These are phyloP conservation scores for Cryphonectria nitschkei DNA, from an alignment of 2,329 filamentous ascomycete genomes.

Conservation along the genomic window DNA sequence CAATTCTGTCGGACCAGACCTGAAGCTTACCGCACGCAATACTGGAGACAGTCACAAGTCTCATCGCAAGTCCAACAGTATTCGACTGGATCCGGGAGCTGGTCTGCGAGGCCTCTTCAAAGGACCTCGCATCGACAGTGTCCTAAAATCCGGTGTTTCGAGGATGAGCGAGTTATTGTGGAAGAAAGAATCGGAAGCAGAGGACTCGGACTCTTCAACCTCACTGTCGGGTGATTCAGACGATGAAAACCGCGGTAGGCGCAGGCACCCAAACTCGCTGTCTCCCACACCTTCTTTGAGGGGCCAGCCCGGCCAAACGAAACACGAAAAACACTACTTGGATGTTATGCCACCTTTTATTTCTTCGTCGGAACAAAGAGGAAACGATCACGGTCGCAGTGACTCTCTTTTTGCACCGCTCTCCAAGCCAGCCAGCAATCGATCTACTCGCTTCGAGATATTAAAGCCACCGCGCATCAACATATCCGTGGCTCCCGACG, in stretches of 20 bases:
- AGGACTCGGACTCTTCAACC: slow-evolving; percentile 41
- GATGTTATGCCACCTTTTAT: slow-evolving; percentile 57
- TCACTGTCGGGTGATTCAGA: slow-evolving; percentile 56
- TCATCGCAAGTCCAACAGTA: slow-evolving; percentile 53
- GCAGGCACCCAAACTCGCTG: slow-evolving; percentile 33
- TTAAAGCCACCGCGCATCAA: slow-evolving; percentile 56
- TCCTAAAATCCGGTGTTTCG: slow-evolving; percentile 64
- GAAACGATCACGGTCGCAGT: slow-evolving; percentile 29
- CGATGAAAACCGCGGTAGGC: slow-evolving; percentile 46
- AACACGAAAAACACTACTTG: slow-evolving; percentile 50
- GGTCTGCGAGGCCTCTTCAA: slow-evolving; percentile 78
- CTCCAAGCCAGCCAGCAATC: slow-evolving; percentile 43
- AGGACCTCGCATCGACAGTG: slow-evolving; percentile 72
- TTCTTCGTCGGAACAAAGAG: slow-evolving; percentile 37
- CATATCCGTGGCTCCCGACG: slow-evolving; percentile 46
- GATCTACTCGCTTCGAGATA: slow-evolving; percentile 50
- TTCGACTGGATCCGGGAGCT: slow-evolving; percentile 51
- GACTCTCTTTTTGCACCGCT: slow-evolving; percentile 29
- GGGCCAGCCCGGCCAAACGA: slow-evolving; percentile 38
- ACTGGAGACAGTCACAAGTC: slow-evolving; percentile 53
- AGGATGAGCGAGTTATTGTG: slow-evolving; percentile 61
- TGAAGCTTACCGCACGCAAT: slow-evolving; percentile 41
- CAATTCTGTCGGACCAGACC: slow-evolving; percentile 44
- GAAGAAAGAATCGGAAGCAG: slow-evolving; percentile 51
- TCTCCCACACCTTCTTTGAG: slow-evolving; percentile 40